Base-by-base conservation (phyloP, 257 asterid genomes). In the Penstemon barbatus region DNA sequence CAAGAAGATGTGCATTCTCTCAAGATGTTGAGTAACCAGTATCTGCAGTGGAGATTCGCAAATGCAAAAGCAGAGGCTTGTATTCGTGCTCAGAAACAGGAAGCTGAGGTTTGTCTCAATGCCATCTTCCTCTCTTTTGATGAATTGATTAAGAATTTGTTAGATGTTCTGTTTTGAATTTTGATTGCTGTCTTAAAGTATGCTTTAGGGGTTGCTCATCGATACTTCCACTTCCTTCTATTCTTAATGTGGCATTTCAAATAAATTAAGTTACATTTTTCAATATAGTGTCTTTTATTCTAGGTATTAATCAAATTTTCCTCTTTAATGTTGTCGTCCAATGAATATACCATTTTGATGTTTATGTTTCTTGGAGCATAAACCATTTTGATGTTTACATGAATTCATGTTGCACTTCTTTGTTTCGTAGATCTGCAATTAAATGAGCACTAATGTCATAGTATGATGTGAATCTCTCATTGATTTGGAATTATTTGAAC, bases 61-160 rank as follows among this genome's bases (percentile, higher is more conserved):
- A 91, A 91, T 72, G 90, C 94, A 7, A 91, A 80, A 77, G 90
- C 95, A 0, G 92, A 85, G 74, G 83, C 80, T 40, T 76, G 86
- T 52, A 57, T 73, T 72, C 75, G 42, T 12, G 68, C 81, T 40
- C 89, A 76, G 75, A 86, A 71, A 67, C 73, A 63, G 58, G 96
- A 87, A 57, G 69, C 82, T 40, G 89, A 91, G 93, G 33, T 25
- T 25, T 25, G 33, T 25, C 33, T 25, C 33, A 25, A 25, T 19
- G 33, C 49, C 11, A 6, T 0, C 12, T 39, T 54, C 42, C 41
- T 8, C 42, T 3, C 44, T 9, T 53, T 8, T 11, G 10, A 40
- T 59, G 54, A 66, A 63, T 44, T 66, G 25, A 19, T 13, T 57
- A 15, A 48, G 13, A 57, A 48, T 38, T 38, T 41, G 43, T n/a